phyloP scores from a whole-genome alignment of 1,139 yeast species.

The Lodderomyces parapsilosis region DNA sequence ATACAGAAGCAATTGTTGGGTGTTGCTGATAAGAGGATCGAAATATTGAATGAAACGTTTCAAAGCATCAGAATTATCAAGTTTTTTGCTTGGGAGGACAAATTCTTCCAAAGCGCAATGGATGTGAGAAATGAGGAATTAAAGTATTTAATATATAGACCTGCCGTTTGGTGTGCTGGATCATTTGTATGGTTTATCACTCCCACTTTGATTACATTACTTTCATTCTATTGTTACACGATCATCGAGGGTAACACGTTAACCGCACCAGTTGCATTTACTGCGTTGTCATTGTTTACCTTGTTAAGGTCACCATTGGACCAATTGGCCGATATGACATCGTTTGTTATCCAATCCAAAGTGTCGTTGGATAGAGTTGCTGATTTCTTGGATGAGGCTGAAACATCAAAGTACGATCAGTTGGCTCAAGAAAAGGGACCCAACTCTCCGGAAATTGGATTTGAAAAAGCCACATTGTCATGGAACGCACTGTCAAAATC shows the following conservation, averaged over 20 bases:
- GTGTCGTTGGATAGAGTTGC: slow-evolving; percentile 88
- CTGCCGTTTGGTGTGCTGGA: slow-evolving; percentile 63
- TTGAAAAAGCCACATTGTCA: slow-evolving; percentile 77
- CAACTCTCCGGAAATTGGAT: slow-evolving; percentile 71
- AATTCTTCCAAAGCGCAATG: slow-evolving; percentile 71
- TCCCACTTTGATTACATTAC: slow-evolving; percentile 76
- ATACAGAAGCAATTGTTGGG: slow-evolving; percentile 72
- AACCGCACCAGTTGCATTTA: slow-evolving; percentile 93
- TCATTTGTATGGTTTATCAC: slow-evolving; percentile 74
- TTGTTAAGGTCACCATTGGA: slow-evolving; percentile 84
- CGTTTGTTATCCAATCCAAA: slow-evolving; percentile 80
- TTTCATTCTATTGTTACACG: slow-evolving; percentile 79
- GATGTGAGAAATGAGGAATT: slow-evolving; percentile 75
- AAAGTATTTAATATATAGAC: slow-evolving; percentile 55
- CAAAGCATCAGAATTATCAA: slow-evolving; percentile 92
- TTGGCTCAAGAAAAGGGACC: slow-evolving; percentile 53
- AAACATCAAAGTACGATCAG: slow-evolving; percentile 81
- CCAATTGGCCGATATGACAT: slow-evolving; percentile 84
- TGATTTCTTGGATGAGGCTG: slow-evolving; percentile 74
- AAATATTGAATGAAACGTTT: slow-evolving; percentile 88
- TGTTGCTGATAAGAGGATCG: slow-evolving; percentile 86
- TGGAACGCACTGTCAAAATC: slow-evolving; percentile 60
- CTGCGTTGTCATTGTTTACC: slow-evolving; percentile 82
- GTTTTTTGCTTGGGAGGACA: slow-evolving; percentile 94
- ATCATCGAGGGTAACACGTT: slow-evolving; percentile 64